Evolutionary conservation across 1,284 basidiomycete species (phyloP).

Genomic region (Trichosporon asahii): DNA sequence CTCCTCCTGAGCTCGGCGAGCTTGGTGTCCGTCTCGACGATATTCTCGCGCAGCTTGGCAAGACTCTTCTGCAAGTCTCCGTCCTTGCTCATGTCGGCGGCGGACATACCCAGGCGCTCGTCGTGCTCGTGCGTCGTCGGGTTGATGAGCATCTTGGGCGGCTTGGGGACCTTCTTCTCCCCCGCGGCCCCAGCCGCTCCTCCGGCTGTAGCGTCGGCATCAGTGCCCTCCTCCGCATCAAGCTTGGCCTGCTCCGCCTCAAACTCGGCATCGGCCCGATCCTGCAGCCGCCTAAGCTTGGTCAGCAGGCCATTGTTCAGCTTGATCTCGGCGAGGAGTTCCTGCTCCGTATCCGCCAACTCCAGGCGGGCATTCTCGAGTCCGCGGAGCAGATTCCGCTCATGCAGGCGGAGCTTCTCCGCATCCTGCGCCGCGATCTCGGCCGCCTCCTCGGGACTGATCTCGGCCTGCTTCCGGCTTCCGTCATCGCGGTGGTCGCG

Average conservation of each 20-base stretch:
- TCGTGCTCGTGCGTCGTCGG: neutral
- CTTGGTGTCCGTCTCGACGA: neutral
- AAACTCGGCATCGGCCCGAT: neutral
- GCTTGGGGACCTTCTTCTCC: neutral
- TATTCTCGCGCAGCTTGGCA: neutral
- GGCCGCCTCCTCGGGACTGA: neutral
- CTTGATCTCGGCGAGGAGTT: neutral
- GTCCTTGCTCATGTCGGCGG: neutral
- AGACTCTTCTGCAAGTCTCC: neutral
- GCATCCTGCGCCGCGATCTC: neutral
- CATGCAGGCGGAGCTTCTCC: neutral
- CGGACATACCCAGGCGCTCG: neutral
- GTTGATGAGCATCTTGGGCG: neutral
- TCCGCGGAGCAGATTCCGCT: neutral
- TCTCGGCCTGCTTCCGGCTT: constrained; percentile 17
- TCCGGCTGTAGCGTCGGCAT: neutral
- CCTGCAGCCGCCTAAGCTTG: neutral
- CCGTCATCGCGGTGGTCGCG: constrained; percentile 43
- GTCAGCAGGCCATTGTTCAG: neutral
- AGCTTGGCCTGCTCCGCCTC: neutral
- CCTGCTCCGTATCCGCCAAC: neutral
- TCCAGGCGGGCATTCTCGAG: neutral
- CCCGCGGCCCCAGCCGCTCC: too few species aligned
- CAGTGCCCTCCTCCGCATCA: neutral
- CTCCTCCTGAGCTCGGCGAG: neutral